Evolutionary conservation across 257 asterid genomes (phyloP).

Genomic region (Lantana camara): DNA sequence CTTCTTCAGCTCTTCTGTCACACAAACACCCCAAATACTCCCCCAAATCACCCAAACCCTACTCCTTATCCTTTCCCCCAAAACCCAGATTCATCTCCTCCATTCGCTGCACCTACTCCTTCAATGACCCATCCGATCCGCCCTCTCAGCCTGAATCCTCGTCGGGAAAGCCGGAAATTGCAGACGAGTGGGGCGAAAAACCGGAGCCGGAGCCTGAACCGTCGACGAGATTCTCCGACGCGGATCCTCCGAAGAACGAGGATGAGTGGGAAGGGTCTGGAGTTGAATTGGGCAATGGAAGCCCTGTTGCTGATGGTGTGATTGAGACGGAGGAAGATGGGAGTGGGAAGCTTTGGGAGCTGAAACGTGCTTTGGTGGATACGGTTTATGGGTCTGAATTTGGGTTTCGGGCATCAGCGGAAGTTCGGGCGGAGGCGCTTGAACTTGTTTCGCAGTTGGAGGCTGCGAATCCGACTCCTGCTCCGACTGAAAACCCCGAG

Average conservation of each 20-base stretch:
- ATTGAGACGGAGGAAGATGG: conserved; percentile 27
- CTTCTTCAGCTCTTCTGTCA: conserved; percentile 27
- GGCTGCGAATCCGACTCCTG: conserved; percentile 80
- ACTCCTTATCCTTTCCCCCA: conserved; percentile 26
- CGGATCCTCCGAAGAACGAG: conserved; percentile 68
- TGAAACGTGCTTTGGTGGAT: conserved; percentile 72
- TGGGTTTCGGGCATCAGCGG: conserved; percentile 77
- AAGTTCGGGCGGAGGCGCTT: conserved; percentile 81
- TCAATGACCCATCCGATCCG: conserved; percentile 33
- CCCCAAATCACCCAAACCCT: conserved; percentile 30
- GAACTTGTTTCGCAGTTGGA: conserved; percentile 89
- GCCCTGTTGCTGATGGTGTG: conserved; percentile 32
- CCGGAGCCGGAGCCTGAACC: conserved; percentile 65
- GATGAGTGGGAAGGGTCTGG: conserved; percentile 73
- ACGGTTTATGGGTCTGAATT: conserved; percentile 80
- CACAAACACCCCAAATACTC: conserved; percentile 10
- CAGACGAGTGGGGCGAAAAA: conserved; percentile 90
- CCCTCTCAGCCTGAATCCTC: conserved; percentile 29
- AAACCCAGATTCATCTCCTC: conserved; percentile 35
- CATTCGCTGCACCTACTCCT: conserved; percentile 34
- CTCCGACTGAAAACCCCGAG: conserved; percentile 68
- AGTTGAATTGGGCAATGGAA: conserved; percentile 48
- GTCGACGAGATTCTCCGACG: conserved; percentile 39
- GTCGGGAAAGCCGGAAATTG: conserved; percentile 33
- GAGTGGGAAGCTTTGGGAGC: conserved; percentile 52